Conservation (phyloP, 768 basidiomycete genomes). For the Mycena belliarum region DNA sequence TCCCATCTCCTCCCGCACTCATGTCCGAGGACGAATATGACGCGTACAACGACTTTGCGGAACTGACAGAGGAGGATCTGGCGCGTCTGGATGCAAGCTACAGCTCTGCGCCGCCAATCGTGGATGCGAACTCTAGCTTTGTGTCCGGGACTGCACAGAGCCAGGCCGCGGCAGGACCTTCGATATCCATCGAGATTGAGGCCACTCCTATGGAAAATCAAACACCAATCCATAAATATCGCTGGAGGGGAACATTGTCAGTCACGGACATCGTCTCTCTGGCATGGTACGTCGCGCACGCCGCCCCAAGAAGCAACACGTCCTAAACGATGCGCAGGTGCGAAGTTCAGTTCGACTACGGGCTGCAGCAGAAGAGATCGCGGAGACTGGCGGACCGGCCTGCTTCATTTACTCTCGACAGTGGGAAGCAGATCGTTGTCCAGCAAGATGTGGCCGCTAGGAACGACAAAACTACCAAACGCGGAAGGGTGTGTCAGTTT, state of each 20-base stretch:
- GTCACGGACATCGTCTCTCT: constrained; percentile 66
- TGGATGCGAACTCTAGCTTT: too few relatives aligned
- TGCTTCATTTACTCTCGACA: constrained; percentile 50
- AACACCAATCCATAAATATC: constrained; percentile 44
- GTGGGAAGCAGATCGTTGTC: constrained; percentile 63
- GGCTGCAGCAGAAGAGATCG: constrained; percentile 58
- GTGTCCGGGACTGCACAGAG: neutral
- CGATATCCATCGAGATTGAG: constrained; percentile 38
- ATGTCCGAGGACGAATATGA: constrained; percentile 45
- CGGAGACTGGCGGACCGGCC: constrained; percentile 54
- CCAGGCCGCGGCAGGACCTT: constrained; percentile 27
- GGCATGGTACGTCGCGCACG: constrained; percentile 49
- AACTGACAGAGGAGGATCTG: constrained; percentile 61
- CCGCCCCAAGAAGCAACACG: neutral
- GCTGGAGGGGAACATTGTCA: constrained; percentile 47
- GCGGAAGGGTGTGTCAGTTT: constrained; percentile 47
- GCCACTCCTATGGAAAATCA: neutral
- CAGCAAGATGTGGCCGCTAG: constrained; percentile 48
- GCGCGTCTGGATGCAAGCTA: constrained; percentile 44
- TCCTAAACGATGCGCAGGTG: constrained; percentile 53
- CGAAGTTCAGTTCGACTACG: constrained; percentile 78
- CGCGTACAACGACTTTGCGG: constrained; percentile 49
- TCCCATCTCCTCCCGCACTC: too few relatives aligned
- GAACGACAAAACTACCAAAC: constrained; percentile 55
- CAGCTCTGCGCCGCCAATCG: too few relatives aligned